Conservation (phyloP, 768 basidiomycete species). For the Cyathus striatus region DNA sequence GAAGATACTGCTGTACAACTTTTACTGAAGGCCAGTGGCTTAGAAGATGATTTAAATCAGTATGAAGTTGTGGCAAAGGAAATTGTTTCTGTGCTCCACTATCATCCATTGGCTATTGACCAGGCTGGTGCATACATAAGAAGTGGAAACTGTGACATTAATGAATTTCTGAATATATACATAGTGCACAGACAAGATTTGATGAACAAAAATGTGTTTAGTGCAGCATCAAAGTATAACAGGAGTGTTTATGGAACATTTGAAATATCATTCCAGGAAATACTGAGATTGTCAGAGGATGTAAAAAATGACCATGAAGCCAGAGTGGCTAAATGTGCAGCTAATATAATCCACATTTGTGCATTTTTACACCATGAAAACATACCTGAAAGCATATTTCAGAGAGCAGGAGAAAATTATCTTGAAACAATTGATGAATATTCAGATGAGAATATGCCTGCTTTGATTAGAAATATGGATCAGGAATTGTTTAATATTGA, state of each 20-base stretch:
- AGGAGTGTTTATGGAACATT: conserved; percentile 8
- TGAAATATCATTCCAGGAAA: conserved; percentile 9
- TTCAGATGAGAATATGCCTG: neutral
- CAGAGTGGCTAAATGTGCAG: conserved; percentile 6
- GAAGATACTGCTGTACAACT: neutral
- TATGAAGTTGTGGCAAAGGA: neutral
- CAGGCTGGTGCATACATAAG: conserved; percentile 13
- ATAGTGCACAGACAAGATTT: conserved; percentile 5
- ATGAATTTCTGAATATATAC: conserved; percentile 10
- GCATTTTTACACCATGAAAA: conserved; percentile 1
- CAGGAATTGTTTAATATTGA: neutral
- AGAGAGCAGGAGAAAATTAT: neutral
- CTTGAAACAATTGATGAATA: neutral
- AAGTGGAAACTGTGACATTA: conserved; percentile 6
- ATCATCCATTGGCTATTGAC: conserved; percentile 10
- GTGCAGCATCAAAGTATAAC: conserved; percentile 8
- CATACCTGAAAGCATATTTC: neutral
- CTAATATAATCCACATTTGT: conserved; percentile 7
- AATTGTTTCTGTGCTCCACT: conserved; percentile 6
- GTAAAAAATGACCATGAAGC: neutral
- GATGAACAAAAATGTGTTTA: conserved; percentile 1
- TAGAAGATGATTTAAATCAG: neutral
- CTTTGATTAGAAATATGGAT: neutral
- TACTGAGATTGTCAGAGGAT: conserved; percentile 3
- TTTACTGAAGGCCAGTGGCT: neutral